Base-by-base conservation (phyloP, 2,329 filamentous ascomycete species). In the Basipetospora chlamydospora region DNA sequence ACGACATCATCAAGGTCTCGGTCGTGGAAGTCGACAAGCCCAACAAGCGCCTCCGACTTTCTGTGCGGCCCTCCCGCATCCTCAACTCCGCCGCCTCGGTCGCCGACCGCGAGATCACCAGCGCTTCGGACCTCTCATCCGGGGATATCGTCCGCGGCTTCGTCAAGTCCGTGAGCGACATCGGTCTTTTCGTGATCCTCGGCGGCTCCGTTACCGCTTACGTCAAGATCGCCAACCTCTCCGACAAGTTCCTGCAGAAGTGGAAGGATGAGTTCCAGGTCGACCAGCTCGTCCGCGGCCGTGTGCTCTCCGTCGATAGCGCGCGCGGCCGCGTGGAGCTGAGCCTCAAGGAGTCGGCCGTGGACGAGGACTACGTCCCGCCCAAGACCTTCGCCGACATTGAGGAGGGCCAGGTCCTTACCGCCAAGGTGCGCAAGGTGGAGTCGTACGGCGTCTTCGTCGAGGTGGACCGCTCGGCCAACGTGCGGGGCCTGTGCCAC, bases 371-470 rank as follows among this genome's bases (percentile, higher is more conserved):
- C 45, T 94, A 84, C 55, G 73, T 75, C 30, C 73, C 81, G 16
- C 77, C 75, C 2, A 55, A 79, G n/a, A 77, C 71, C 1, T 80
- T 88, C 43, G 66, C 68, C n/a, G 83, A 93, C 46, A 64, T 96
- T 39, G 74, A 80, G 50, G 63, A 71, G 42, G 87, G 86, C 6
- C 82, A 93, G 55, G 63, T 86, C 22, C 70, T 98, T 23, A 93
- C 83, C 10, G 90, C 87, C 33, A 93, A 84, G 52, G 75, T 98
- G 39, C 79, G 87, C 48, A 94, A 92, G 57, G 86, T 96, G 2
- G 84, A 93, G 50, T 82, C 94, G 22, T 98, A 87, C 53, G 90
- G 90, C 44, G 88, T 88, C 5, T 98, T 98, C 55, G 81, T 98
- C 47, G 73, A 92, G 29, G 65, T 98, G 15, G 85, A 95, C 54